Base-by-base conservation (phyloP, 2,329 filamentous ascomycete species). In the Verticillium longisporum region DNA sequence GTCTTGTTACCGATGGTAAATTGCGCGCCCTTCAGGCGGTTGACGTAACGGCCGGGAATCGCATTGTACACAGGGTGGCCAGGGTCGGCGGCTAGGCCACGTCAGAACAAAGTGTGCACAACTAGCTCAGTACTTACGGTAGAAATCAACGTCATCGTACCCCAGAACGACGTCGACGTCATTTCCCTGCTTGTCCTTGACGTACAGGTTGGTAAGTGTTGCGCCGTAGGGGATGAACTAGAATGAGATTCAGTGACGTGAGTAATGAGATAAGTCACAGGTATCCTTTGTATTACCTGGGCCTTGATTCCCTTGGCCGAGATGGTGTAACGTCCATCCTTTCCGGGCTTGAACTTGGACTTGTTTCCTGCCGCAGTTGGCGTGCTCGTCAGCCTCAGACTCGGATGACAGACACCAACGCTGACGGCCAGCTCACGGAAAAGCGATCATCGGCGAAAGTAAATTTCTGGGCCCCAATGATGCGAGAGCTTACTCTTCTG, bases 111-210 rank as follows among this genome's bases (percentile, higher is more conserved):
- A 26, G 26, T 26, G 26, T 33, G 6, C 15, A 55, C 26, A 5
- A 15, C n/a, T 6, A 13, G 9, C 9, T 15, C 7, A 18, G 45
- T 11, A 6, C 2, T n/a, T 64, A 79, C 77, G 77, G 70, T 88
- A 88, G 69, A 82, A 82, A 26, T 75, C 77, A 31, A 80, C 78
- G 67, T 87, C 83, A 68, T 88, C 85, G 69, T 84, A 88, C 10
- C 86, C 86, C 10, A 88, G 77, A 1, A 88, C 84, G 38, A 88
- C 80, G 63, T 88, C 85, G 57, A 87, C 79, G 66, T 85, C 81
- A 21, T 83, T 74, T 60, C 85, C 85, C 60, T 84, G 77, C 66
- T 84, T 84, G 71, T 87, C 85, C 63, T 82, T 82, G 66, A 88
- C 81, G 71, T 83, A 88, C 26, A 88, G 76, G 69, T 88, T 88